Percentiles rank a stretch among this genome's conserved stretches.
These are phyloP conservation scores for Ogataea wickerhamii DNA, from an alignment of 805 yeast genomes.

Conservation along the genomic window DNA sequence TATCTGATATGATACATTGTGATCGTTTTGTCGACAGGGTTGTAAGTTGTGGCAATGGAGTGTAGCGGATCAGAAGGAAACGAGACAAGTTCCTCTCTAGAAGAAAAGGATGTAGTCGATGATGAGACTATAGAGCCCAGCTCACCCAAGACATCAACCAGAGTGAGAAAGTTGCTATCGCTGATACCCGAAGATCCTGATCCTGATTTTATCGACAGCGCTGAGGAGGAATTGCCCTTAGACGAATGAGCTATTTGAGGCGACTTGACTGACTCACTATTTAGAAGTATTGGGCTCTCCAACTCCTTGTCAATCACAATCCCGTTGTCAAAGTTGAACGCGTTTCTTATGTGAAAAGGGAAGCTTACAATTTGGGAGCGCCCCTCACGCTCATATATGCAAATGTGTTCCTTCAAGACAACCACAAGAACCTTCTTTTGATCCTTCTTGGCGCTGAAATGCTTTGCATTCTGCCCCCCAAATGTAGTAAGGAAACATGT, in stretches of 20 bases:
- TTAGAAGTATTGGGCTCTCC: constrained; percentile 8
- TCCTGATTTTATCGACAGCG: constrained; percentile 16
- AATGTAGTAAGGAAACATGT: constrained; percentile 63
- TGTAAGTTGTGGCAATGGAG: constrained; percentile 54
- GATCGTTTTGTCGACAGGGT: constrained; percentile 42
- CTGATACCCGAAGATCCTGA: constrained; percentile 11
- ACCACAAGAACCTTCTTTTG: constrained; percentile 49
- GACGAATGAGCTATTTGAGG: constrained; percentile 2
- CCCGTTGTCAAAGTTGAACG: constrained; percentile 66
- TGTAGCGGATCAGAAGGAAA: constrained; percentile 46
- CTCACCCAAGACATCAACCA: constrained; percentile 72
- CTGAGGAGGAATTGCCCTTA: constrained; percentile 7
- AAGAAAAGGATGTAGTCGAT: constrained; percentile 60
- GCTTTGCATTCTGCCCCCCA: constrained; percentile 20
- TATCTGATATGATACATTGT: constrained; percentile 55
- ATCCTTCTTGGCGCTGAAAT: neutral
- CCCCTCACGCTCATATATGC: constrained; percentile 61
- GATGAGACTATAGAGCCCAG: constrained; percentile 70
- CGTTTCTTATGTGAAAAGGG: constrained; percentile 62
- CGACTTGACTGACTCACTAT: constrained; percentile 4
- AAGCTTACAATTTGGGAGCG: constrained; percentile 56
- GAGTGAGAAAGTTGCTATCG: constrained; percentile 50
- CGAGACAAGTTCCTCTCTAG: constrained; percentile 51
- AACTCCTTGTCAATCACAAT: constrained; percentile 38
- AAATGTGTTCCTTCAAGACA: constrained; percentile 55